Base-by-base conservation (phyloP, 768 basidiomycete genomes). In the Kwoniella sp. region DNA sequence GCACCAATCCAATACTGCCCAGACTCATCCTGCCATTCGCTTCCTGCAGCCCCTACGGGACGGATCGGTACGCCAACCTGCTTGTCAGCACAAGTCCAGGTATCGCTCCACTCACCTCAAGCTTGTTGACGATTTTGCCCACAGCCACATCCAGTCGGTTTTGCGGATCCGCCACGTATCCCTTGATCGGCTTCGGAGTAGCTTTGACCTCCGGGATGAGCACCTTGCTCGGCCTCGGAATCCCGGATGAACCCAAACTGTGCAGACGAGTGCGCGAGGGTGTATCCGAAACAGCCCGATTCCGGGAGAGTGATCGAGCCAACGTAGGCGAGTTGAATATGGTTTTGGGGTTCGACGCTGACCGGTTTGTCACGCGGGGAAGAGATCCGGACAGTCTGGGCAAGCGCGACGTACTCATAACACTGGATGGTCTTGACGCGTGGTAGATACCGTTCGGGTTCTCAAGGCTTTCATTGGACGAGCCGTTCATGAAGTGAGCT, bases 1-100 rank as follows among this genome's bases (percentile, higher is more conserved):
- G 91, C 88, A 15, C 94, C 94, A 69, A 95, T 96, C 92, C 91
- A 95, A 74, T 94, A 93, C 74, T 93, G 92, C 21, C 92, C 92
- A 65, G 91, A 92, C 80, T 90, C 88, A 76, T 94, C 92, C 77
- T 88, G 87, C 92, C 92, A 95, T 7, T 87, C 88, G 9, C 64
- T 56, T 25, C 51, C 57, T 15, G 58, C 37, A 0, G 64, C 50
- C 17, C 77, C 77, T 15, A 77, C 80, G 2, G 77, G 68, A 9
- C 59, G 60, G 33, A 81, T 70, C 2, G 77, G 76, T 0, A 80
- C 67, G 25, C 77, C 61, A 1, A 80, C 67, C 73, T 79, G 61
- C 19, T 19, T 44, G 15, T 49, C 58, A 29, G 15, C 29, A n/a
- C n/a, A n/a, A n/a, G n/a, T n/a, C n/a, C n/a, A n/a, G n/a, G n/a